Percentiles rank a stretch among this genome's conserved stretches.
These are phyloP conservation scores for Tephrocybe sp. DNA, from an alignment of 768 basidiomycete genomes.

Conservation along the genomic window DNA sequence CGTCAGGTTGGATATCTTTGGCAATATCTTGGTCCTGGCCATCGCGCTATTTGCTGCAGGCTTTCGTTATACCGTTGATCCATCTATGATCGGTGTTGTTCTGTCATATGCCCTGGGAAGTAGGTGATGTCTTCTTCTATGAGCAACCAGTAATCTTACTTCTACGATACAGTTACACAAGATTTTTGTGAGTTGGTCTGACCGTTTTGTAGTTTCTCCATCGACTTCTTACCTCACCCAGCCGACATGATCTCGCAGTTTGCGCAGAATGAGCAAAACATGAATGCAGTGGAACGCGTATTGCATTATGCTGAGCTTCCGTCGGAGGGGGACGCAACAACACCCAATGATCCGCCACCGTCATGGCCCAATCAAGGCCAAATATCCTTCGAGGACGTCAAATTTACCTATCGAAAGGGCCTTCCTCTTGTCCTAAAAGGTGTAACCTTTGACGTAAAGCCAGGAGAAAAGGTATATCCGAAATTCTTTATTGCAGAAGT, in stretches of 20 bases:
- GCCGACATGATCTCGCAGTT: conserved; percentile 55
- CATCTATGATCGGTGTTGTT: conserved; percentile 62
- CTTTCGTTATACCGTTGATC: conserved; percentile 51
- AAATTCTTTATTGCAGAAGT: conserved; percentile 6
- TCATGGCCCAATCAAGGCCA: conserved; percentile 53
- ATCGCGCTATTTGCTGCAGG: conserved; percentile 69
- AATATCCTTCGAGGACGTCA: conserved; percentile 54
- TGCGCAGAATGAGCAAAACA: conserved; percentile 64
- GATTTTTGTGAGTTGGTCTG: conserved; percentile 41
- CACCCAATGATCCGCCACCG: conserved; percentile 41
- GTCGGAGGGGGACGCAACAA: conserved; percentile 46
- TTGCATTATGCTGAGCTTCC: conserved; percentile 65
- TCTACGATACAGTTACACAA: conserved; percentile 39
- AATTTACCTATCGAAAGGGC: conserved; percentile 59
- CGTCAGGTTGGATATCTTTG: conserved; percentile 62
- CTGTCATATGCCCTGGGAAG: conserved; percentile 52
- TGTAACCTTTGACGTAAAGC: conserved; percentile 49
- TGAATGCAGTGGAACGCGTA: conserved; percentile 72
- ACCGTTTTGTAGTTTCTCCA: not conserved
- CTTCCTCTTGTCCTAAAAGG: conserved; percentile 64
- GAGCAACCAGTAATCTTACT: no score
- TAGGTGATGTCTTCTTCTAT: conserved; percentile 24
- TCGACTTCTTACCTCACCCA: conserved; percentile 16
- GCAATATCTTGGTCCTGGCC: conserved; percentile 62
- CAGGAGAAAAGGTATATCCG: conserved; percentile 60